These are phyloP conservation scores for Agaricus subrufescens DNA, from an alignment of 768 basidiomycete species.

Conservation along the genomic window DNA sequence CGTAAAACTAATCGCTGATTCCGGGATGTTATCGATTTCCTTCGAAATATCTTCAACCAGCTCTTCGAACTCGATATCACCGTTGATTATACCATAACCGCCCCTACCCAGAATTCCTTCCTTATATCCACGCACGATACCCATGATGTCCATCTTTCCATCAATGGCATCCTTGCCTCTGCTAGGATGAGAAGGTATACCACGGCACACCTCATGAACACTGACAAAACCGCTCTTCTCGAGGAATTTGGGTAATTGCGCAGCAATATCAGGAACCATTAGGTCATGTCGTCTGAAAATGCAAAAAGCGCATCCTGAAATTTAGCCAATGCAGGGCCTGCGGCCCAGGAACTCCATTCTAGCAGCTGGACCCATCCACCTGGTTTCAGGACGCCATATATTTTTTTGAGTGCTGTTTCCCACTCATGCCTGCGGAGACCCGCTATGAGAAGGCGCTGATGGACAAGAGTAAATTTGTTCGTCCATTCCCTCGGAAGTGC, in stretches of 20 bases:
- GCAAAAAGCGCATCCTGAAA: neutral
- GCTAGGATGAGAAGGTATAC: neutral
- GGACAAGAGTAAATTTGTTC: conserved; percentile 4
- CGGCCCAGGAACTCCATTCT: neutral
- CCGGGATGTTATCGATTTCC: neutral
- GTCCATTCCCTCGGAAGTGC: conserved; percentile 6
- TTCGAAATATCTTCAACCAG: neutral
- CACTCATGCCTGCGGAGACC: conserved; percentile 3
- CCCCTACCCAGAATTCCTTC: neutral
- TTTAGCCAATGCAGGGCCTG: neutral
- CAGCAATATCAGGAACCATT: neutral
- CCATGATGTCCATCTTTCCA: neutral
- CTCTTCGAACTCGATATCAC: conserved; percentile 1
- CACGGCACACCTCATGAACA: neutral
- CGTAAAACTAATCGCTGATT: neutral
- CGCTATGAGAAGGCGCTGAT: conserved; percentile 7
- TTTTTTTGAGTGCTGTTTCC: neutral
- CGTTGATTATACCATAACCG: conserved; percentile 2
- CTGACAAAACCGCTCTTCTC: conserved; percentile 1
- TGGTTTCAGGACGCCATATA: conserved; percentile 1
- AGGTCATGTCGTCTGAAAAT: neutral
- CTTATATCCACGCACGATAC: neutral
- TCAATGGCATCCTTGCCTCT: neutral
- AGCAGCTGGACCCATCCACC: conserved; percentile 4
- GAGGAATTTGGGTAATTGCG: neutral